A percentile compares a stretch with the other conserved stretches of the same genome.
Evolutionary conservation across 257 asterid genomes (phyloP).

Genomic region (Verbena officinalis): DNA sequence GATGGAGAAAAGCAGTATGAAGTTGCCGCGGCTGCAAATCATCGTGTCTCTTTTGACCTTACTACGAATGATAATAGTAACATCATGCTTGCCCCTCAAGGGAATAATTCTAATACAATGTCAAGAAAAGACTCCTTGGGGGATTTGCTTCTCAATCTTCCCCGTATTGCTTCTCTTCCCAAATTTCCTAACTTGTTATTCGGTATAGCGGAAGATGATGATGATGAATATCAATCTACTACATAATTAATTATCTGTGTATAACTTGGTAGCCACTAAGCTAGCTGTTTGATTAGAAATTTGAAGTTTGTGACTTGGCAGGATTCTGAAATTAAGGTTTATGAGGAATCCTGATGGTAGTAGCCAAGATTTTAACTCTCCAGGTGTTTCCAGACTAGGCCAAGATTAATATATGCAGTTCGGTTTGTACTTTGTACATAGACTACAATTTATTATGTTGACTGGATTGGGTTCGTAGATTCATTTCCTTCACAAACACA

Average conservation of each 20-base stretch:
- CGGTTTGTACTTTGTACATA: too few species aligned
- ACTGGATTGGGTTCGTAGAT: too few species aligned
- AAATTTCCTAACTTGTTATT: conserved; percentile 46
- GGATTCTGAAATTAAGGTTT: conserved; percentile 57
- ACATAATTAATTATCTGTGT: too few species aligned
- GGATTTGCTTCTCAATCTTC: conserved; percentile 70
- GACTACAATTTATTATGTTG: too few species aligned
- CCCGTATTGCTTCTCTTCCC: conserved; percentile 72
- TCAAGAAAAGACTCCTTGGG: conserved; percentile 67
- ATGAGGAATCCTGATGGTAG: conserved; percentile 44
- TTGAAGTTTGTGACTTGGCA: conserved; percentile 12
- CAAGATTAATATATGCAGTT: too few species aligned
- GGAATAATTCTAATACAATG: conserved; percentile 31
- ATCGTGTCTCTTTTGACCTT: conserved; percentile 35
- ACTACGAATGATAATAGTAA: conserved; percentile 23
- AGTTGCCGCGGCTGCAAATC: conserved; percentile 29
- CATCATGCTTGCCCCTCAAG: conserved; percentile 30
- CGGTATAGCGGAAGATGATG: conserved; percentile 53
- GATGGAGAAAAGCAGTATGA: conserved; percentile 37
- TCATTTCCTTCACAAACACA: too few species aligned
- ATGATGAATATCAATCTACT: conserved; percentile 40
- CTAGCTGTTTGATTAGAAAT: too few species aligned
- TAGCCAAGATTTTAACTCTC: too few species aligned
- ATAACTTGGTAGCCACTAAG: too few species aligned
- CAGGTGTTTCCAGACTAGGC: too few species aligned